These are phyloP conservation scores for Ganoderma boninense DNA, from an alignment of 1,284 basidiomycete genomes.

Conservation along the genomic window DNA sequence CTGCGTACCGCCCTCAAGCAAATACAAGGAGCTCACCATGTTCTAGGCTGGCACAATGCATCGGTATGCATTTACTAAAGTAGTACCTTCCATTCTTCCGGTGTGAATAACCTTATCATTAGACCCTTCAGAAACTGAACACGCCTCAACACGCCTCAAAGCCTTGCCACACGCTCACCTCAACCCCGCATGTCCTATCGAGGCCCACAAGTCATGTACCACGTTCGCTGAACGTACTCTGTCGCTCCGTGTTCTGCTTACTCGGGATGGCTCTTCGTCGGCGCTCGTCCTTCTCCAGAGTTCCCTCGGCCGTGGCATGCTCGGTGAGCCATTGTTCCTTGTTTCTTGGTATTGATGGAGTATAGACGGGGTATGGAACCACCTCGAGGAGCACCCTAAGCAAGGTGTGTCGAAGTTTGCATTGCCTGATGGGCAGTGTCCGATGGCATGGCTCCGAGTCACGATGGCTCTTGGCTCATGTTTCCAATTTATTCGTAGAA, in stretches of 20 bases:
- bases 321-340: neutral
- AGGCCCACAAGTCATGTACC: neutral
- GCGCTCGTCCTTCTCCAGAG: neutral
- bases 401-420: no score
- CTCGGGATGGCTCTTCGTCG: neutral
- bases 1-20: neutral
- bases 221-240: neutral
- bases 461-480: neutral
- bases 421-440: neutral
- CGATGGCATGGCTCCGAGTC: neutral
- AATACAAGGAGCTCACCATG: neutral
- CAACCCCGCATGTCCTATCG: neutral
- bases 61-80: neutral
- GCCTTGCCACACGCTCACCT: neutral
- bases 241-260: neutral
- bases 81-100: neutral
- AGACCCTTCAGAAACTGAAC: neutral
- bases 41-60: neutral
- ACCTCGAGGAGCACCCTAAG: neutral
- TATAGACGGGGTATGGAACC: neutral
- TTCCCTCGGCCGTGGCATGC: neutral
- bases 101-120: neutral
- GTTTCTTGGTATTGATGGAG: neutral
- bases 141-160: neutral
- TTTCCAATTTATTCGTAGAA: neutral